Evolutionary conservation across 768 basidiomycete genomes (phyloP).

Genomic region (Naganishia onofrii): DNA sequence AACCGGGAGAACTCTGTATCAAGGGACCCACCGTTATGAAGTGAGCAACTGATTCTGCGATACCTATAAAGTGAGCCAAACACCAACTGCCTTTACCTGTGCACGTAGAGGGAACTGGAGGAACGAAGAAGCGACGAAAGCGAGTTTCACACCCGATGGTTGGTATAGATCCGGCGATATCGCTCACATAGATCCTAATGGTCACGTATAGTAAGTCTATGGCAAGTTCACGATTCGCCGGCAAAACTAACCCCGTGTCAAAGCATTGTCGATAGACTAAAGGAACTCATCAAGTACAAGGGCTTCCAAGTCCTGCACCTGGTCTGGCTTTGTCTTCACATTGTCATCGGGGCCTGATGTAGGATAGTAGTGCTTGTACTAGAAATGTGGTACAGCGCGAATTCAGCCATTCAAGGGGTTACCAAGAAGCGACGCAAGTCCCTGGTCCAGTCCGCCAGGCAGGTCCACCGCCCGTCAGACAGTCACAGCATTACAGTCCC

Average conservation of each 20-base stretch:
- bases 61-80: no score
- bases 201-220: conserved; percentile 72
- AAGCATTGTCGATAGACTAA: conserved; percentile 51
- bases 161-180: conserved; percentile 93
- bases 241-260: conserved; percentile 40
- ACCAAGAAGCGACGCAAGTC: no score
- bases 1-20: conserved; percentile 78
- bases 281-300: conserved; percentile 58
- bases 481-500: no score
- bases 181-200: conserved; percentile 64
- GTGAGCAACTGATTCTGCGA: conserved; percentile 46
- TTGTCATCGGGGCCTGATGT: no score
- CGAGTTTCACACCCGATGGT: conserved; percentile 66
- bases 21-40: conserved; percentile 78
- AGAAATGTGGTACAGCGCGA: no score
- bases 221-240: no score
- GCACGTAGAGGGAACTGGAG: conserved; percentile 69
- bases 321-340: no score
- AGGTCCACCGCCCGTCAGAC: no score
- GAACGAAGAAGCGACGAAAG: conserved; percentile 67
- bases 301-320: conserved; percentile 84
- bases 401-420: no score
- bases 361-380: no score
- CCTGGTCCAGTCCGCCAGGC: no score
- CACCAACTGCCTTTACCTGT: background rate